These are phyloP conservation scores for Phytophthora hibernalis DNA, from an alignment of 352 stramenopile genomes.

Conservation along the genomic window DNA sequence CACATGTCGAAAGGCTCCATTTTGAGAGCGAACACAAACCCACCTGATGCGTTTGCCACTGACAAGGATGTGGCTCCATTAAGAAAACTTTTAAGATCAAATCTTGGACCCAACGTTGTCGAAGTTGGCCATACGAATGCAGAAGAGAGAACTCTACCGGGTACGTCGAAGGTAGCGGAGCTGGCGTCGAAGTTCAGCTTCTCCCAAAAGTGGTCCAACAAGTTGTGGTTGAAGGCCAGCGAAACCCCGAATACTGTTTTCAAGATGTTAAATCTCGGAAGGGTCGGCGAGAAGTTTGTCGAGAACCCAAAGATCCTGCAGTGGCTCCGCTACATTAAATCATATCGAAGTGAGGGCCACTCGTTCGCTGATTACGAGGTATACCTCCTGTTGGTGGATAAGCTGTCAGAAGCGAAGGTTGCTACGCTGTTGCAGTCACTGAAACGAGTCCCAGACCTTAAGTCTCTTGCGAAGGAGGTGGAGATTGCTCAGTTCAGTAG, in stretches of 20 bases:
- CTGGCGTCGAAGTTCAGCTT: background rate
- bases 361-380: background rate
- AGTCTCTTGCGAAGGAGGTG: background rate
- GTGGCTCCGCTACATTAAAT: background rate
- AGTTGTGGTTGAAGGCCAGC: background rate
- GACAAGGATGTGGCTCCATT: no score
- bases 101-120: background rate
- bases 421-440: background rate
- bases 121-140: background rate
- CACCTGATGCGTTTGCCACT: background rate
- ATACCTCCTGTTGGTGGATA: background rate
- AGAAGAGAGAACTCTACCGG: background rate
- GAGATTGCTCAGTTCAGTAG: background rate
- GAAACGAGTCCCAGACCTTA: background rate
- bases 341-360: background rate
- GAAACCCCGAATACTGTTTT: background rate
- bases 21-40: background rate
- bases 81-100: background rate
- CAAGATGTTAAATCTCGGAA: background rate
- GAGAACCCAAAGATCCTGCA: background rate
- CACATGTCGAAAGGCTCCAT: background rate
- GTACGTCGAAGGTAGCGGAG: background rate
- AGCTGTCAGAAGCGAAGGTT: background rate
- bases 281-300: background rate
- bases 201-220: background rate